Conservation (phyloP, 257 asterid species). For the Thymus mandschuricus region DNA sequence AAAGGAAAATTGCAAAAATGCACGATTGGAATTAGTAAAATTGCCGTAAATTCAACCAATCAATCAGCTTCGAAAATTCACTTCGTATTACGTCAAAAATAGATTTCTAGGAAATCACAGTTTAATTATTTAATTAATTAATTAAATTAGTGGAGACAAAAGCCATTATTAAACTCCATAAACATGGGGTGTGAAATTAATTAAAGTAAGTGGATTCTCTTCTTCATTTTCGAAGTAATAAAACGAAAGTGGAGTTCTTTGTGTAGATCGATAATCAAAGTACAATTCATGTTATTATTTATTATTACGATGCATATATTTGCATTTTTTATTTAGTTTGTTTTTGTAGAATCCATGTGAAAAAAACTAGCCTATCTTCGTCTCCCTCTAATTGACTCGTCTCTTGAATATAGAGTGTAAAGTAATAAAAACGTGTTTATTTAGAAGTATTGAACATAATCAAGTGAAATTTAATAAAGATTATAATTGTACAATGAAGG, state of each 20-base stretch:
- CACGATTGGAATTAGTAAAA: too few species aligned
- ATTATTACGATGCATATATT: constrained; percentile 15
- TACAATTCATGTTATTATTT: constrained; percentile 36
- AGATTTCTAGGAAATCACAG: constrained; percentile 5
- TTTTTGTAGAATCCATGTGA: too few species aligned
- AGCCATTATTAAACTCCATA: constrained; percentile 30
- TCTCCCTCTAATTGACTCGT: too few species aligned
- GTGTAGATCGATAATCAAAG: constrained; percentile 47
- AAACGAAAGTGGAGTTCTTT: constrained; percentile 38
- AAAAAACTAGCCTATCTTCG: background rate
- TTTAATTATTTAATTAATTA: background rate
- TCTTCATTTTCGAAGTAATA: constrained; percentile 25
- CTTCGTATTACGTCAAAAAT: constrained; percentile 37
- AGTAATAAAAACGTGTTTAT: too few species aligned
- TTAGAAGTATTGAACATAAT: too few species aligned
- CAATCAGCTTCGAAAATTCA: constrained; percentile 6
- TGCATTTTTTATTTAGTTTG: background rate
- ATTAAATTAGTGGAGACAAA: constrained; percentile 26
- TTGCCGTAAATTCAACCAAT: constrained; percentile 13
- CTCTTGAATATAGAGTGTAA: too few species aligned
- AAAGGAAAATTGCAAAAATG: too few species aligned
- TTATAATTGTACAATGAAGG: background rate
- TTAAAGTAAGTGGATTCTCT: constrained; percentile 31
- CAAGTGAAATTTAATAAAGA: too few species aligned
- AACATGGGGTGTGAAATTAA: constrained; percentile 31